Conservation (phyloP, 805 yeast species). For the Saccharomycopsis sp. region DNA sequence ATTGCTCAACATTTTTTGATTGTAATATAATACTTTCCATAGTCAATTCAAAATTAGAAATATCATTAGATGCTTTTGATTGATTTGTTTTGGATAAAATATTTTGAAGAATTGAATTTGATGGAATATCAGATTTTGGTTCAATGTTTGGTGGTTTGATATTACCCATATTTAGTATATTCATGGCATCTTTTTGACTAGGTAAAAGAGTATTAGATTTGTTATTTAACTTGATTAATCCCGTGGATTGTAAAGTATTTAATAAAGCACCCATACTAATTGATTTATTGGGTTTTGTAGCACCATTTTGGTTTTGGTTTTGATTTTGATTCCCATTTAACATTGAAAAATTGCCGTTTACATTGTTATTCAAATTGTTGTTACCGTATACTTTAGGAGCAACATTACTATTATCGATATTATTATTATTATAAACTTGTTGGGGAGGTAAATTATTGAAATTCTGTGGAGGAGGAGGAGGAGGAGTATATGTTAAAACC, state of each 20-base stretch:
- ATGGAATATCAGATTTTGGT: constrained; percentile 14
- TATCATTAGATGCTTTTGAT: neutral
- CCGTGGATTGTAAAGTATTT: neutral
- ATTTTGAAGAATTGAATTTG: constrained; percentile 14
- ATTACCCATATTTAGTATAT: neutral
- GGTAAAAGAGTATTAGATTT: neutral
- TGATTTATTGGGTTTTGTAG: neutral
- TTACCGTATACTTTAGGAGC: too few relatives aligned
- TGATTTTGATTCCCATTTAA: neutral
- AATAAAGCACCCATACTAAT: too few relatives aligned
- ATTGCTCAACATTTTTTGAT: constrained; percentile 20
- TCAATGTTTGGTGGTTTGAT: neutral
- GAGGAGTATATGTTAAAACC: neutral
- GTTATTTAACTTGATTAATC: neutral
- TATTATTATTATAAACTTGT: neutral
- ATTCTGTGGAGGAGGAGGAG: neutral
- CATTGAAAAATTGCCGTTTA: too few relatives aligned
- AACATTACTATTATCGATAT: too few relatives aligned
- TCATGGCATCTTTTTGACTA: too few relatives aligned
- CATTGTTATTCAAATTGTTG: too few relatives aligned
- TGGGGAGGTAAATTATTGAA: neutral
- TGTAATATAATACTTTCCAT: constrained; percentile 3
- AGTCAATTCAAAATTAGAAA: constrained; percentile 6
- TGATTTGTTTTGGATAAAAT: constrained; percentile 10
- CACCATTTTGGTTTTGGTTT: neutral